Evolutionary conservation across 345 rosid genomes (phyloP).

Genomic region (Hypericum perforatum): DNA sequence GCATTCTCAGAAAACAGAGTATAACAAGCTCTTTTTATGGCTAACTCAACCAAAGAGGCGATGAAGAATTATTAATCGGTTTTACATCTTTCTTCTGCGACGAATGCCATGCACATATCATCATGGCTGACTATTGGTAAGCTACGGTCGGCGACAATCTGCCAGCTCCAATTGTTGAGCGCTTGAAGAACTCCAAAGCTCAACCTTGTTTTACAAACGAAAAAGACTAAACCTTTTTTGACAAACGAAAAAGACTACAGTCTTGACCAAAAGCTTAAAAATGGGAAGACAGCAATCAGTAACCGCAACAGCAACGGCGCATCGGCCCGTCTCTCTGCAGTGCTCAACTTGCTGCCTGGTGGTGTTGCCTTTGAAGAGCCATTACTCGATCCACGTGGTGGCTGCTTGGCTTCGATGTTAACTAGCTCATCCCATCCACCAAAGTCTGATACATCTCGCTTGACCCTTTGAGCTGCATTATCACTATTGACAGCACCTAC

Average conservation of each 20-base stretch:
- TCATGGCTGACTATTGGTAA: no score
- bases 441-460: constrained; percentile 15
- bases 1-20: no score
- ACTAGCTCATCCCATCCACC: constrained; percentile 65
- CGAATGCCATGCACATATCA: no score
- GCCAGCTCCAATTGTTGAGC: no score
- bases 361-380: constrained; percentile 5
- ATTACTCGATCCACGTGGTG: constrained; percentile 9
- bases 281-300: constrained; percentile 49
- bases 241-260: constrained; percentile 16
- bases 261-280: constrained; percentile 42
- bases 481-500: constrained; percentile 21
- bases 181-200: not conserved
- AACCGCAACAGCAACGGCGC: constrained; percentile 45
- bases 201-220: not conserved
- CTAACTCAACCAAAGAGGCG: no score
- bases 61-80: no score
- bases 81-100: no score
- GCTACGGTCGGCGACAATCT: no score
- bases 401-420: constrained; percentile 10
- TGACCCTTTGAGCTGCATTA: constrained; percentile 16
- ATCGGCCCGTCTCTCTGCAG: constrained; percentile 16
- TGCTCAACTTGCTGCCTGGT: constrained; percentile 22
- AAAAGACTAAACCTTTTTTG: not conserved
- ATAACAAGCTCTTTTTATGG: no score